Base-by-base conservation (phyloP, 108 stramenopile species). In the Schizochytrium sp. region DNA sequence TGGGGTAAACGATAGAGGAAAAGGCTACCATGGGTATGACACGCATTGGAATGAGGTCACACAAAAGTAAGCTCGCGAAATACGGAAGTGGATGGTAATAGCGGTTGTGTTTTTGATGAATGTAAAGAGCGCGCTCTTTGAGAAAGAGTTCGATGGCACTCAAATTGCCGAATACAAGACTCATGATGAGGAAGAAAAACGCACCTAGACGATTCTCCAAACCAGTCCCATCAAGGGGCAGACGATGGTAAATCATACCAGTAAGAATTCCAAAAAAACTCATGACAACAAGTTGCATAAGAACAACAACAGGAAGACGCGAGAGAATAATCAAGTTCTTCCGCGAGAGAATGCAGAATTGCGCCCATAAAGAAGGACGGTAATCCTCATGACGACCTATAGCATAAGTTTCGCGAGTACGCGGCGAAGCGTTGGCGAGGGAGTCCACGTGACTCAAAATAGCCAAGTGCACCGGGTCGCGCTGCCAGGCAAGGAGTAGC, bases 141-240 rank as follows among this genome's bases (percentile, higher is more conserved):
- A 69, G 64, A 69, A 69, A 69, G 64, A 69, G 64, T 44, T 69
- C 64, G 28, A 69, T 69, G 19, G 64, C 64, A 44, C 64, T 69
- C 42, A 69, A 44, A 38, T 69, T 69, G 64, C 19, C 64, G 2
- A 69, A 69, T 38, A 69, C 64, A 8, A 69, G 28, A 3, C 64
- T 69, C 64, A 69, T 69, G 64, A 69, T 69, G 1, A 69, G 64
- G 64, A 28, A 69, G 15, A 69, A 69, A 15, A 69, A 69, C 2
- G 64, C 64, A 8, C 64, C 64, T 8, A 69, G 40, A 44, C 64
- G 64, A 15, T 69, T 69, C 12, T 8, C 44, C 0, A 69, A 44
- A 38, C 64, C 64, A 7, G 64, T 69, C 10, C 64, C 64, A 44
- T 69, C 64, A 44, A 69, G 64, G 12, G 19, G 19, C 10, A 69